Percentiles rank a stretch among this genome's conserved stretches.
Conservation (phyloP, 768 basidiomycete genomes). For the Pisolithus tinctorius region DNA sequence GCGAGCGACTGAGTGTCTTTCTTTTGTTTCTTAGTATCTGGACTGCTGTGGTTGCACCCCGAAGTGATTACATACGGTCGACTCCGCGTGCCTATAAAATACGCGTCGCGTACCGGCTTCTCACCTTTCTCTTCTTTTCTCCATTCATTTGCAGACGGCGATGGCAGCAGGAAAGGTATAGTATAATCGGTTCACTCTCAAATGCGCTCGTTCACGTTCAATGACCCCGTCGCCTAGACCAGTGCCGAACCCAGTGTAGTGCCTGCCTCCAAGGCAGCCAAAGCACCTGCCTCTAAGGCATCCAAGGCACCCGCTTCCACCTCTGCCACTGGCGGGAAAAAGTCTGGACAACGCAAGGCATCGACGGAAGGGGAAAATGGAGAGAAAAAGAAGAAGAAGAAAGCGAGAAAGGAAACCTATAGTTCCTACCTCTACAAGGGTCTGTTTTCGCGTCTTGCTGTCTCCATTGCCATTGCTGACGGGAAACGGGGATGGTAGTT, state of each 20-base stretch:
- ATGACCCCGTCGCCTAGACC: background rate
- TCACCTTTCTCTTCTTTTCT: background rate
- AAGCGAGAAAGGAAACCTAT: slow-evolving; percentile 53
- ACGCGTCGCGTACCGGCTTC: background rate
- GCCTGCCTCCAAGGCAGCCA: slow-evolving; percentile 26
- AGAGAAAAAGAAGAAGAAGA: slow-evolving; percentile 49
- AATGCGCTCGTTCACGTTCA: background rate
- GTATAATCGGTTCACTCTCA: background rate
- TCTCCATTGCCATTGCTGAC: background rate
- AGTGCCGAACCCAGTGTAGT: background rate
- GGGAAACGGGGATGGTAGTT: slow-evolving; percentile 27
- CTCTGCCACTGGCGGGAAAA: slow-evolving; percentile 23
- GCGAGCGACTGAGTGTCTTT: too few relatives aligned
- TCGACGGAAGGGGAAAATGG: slow-evolving; percentile 17
- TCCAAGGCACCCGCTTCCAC: slow-evolving; percentile 46
- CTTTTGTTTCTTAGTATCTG: too few relatives aligned
- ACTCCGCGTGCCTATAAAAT: background rate
- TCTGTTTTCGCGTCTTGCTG: slow-evolving; percentile 13
- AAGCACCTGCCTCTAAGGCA: slow-evolving; percentile 37
- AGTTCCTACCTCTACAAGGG: slow-evolving; percentile 63
- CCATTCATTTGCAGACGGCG: background rate
- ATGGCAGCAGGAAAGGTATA: background rate
- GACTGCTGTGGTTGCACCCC: background rate
- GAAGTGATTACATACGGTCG: background rate
- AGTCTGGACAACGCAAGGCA: slow-evolving; percentile 16